Conservation (phyloP, 2,329 filamentous ascomycete species). For the Fusarium sp. region DNA sequence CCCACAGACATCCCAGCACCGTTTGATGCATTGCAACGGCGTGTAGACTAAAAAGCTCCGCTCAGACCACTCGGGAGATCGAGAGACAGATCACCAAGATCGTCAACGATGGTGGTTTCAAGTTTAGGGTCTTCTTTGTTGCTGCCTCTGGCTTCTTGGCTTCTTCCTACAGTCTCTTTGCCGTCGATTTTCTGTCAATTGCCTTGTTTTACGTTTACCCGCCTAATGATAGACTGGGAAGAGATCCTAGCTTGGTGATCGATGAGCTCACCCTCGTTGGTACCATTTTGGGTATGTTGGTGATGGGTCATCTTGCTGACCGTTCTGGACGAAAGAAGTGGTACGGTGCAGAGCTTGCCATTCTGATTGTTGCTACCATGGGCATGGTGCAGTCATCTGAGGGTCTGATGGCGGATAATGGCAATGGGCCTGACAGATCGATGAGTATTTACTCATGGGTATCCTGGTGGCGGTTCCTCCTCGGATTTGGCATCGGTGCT, state of each 20-base stretch:
- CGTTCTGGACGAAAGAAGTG: constrained; percentile 18
- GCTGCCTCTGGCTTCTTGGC: constrained; percentile 28
- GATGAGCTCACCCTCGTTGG: constrained; percentile 24
- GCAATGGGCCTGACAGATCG: not conserved
- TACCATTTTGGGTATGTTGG: constrained; percentile 26
- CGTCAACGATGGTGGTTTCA: constrained; percentile 28
- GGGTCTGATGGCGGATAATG: constrained; percentile 2
- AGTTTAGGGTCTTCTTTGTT: constrained; percentile 28
- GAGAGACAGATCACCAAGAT: constrained; percentile 31
- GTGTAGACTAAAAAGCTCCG: not conserved
- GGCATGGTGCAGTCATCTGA: constrained; percentile 25
- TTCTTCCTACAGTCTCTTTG: constrained; percentile 22
- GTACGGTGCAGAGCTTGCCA: constrained; percentile 21
- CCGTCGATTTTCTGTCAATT: constrained; percentile 18
- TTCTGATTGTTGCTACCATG: constrained; percentile 22
- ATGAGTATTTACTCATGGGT: constrained; percentile 32
- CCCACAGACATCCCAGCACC: not conserved
- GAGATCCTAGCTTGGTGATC: constrained; percentile 10
- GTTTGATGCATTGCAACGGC: not conserved
- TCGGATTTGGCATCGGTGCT: constrained; percentile 27
- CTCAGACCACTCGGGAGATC: constrained; percentile 20
- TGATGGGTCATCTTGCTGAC: constrained; percentile 23
- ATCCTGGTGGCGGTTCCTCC: constrained; percentile 20
- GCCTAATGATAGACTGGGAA: not conserved
- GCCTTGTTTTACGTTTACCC: constrained; percentile 24